Conservation (phyloP, 2,329 filamentous ascomycete species). For the Sclerotiophoma versabilis region DNA sequence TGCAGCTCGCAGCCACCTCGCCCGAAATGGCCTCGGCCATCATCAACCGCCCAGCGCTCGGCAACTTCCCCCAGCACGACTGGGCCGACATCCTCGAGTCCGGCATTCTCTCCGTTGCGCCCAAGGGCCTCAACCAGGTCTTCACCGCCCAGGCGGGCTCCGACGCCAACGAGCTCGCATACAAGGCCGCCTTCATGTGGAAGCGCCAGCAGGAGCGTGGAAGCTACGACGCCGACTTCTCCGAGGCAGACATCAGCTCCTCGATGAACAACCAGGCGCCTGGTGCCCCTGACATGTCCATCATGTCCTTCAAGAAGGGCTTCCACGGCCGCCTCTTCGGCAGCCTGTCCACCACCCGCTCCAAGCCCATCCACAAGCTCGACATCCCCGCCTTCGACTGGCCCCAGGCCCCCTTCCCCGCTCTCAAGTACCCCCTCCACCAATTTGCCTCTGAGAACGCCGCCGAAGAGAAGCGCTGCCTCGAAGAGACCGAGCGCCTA, state of each 20-base stretch:
- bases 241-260: constrained; percentile 73
- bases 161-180: constrained; percentile 92
- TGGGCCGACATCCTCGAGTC: constrained; percentile 82
- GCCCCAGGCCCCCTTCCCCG: constrained; percentile 88
- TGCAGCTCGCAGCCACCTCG: constrained; percentile 73
- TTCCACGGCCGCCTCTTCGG: constrained; percentile 94
- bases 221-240: constrained; percentile 79
- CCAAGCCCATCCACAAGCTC: constrained; percentile 93
- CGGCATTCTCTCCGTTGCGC: constrained; percentile 82
- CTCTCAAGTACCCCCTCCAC: constrained; percentile 85
- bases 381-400: constrained; percentile 96
- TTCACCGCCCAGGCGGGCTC: constrained; percentile 90
- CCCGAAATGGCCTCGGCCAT: constrained; percentile 81
- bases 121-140: constrained; percentile 83
- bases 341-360: constrained; percentile 84
- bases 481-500: constrained; percentile 82
- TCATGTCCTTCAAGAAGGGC: constrained; percentile 84
- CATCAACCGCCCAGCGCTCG: constrained; percentile 87
- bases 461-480: constrained; percentile 79
- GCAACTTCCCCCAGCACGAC: constrained; percentile 87
- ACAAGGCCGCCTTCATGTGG: constrained; percentile 97
- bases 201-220: constrained; percentile 82
- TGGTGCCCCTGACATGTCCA: constrained; percentile 79
- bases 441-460: constrained; percentile 81
- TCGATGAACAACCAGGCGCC: constrained; percentile 84